A percentile compares a stretch with the other conserved stretches of the same genome.
phyloP scores from a whole-genome alignment of 176 grass and related monocot genomes.

The Cenchrus purpureus region DNA sequence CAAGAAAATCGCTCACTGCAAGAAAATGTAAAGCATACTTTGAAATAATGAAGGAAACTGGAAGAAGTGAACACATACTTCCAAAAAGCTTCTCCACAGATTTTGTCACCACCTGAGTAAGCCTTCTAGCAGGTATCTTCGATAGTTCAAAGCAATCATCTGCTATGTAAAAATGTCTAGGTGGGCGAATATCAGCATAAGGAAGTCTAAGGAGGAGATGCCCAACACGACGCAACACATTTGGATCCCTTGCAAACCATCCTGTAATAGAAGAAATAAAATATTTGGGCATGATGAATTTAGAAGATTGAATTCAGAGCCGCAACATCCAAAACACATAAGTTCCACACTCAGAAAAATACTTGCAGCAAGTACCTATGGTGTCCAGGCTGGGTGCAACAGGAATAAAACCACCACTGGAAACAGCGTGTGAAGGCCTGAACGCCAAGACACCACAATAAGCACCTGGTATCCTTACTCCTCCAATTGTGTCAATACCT shows the following conservation, averaged over 20 bases:
- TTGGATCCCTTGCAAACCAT: slow-evolving; percentile 88
- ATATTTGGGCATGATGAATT: background rate
- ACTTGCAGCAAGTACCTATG: slow-evolving; percentile 59
- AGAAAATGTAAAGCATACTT: slow-evolving; percentile 1
- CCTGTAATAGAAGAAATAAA: slow-evolving; percentile 53
- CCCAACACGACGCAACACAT: slow-evolving; percentile 79
- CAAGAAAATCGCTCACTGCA: background rate
- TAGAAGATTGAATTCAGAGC: background rate
- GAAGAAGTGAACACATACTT: slow-evolving; percentile 68
- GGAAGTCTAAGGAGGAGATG: slow-evolving; percentile 80
- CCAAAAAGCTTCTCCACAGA: slow-evolving; percentile 93
- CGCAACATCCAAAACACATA: slow-evolving; percentile 2
- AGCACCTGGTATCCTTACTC: slow-evolving; percentile 86
- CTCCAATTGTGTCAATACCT: slow-evolving; percentile 91
- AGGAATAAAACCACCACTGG: slow-evolving; percentile 79
- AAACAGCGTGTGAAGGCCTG: slow-evolving; percentile 82
- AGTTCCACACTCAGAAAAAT: background rate
- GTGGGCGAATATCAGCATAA: slow-evolving; percentile 70
- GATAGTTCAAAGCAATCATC: slow-evolving; percentile 92
- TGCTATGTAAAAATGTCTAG: slow-evolving; percentile 80
- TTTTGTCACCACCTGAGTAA: slow-evolving; percentile 87
- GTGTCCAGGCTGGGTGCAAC: slow-evolving; percentile 90
- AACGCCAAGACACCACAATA: slow-evolving; percentile 92
- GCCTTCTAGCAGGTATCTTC: slow-evolving; percentile 78
- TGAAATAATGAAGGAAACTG: slow-evolving; percentile 19